A percentile compares a stretch with the other conserved stretches of the same genome.
Conservation (phyloP, 2,329 filamentous ascomycete genomes). For the Orbilia oligospora region DNA sequence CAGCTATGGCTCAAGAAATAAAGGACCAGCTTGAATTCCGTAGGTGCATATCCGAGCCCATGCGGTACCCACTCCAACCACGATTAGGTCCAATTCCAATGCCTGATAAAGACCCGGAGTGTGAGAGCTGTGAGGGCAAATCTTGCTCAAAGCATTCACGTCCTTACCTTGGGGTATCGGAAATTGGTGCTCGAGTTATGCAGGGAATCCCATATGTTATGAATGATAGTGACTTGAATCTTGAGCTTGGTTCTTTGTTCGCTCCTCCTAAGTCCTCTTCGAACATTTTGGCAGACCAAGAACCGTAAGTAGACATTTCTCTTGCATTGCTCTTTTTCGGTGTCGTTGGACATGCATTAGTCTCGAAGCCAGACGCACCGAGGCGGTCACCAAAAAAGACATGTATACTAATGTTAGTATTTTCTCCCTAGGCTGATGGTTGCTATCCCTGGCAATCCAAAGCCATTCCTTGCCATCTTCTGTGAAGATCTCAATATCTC, state of each 20-base stretch:
- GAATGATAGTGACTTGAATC: slow-evolving; percentile 39
- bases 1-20: slow-evolving; percentile 24
- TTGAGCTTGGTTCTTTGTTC: slow-evolving; percentile 34
- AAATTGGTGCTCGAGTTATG: slow-evolving; percentile 41
- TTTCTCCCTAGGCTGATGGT: slow-evolving; percentile 15
- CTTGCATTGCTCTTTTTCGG: neutral
- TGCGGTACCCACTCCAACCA: slow-evolving; percentile 30
- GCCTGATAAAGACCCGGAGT: neutral
- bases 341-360: too few relatives aligned
- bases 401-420: neutral
- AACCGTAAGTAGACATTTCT: slow-evolving; percentile 35
- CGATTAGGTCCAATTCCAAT: slow-evolving; percentile 14
- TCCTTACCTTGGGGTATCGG: slow-evolving; percentile 46
- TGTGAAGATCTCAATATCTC: slow-evolving; percentile 32
- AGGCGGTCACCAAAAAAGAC: too few relatives aligned
- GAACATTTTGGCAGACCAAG: slow-evolving; percentile 3
- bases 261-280: neutral
- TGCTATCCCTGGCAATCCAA: slow-evolving; percentile 43
- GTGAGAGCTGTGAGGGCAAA: neutral
- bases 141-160: slow-evolving; percentile 19
- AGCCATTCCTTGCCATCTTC: slow-evolving; percentile 49
- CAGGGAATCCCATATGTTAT: slow-evolving; percentile 35
- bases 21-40: slow-evolving; percentile 4
- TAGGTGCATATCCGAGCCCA: slow-evolving; percentile 40
- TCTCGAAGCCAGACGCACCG: too few relatives aligned